Percentiles rank a stretch among this genome's conserved stretches.
These are phyloP conservation scores for Termitomyces sp. DNA, from an alignment of 768 basidiomycete genomes.

Conservation along the genomic window DNA sequence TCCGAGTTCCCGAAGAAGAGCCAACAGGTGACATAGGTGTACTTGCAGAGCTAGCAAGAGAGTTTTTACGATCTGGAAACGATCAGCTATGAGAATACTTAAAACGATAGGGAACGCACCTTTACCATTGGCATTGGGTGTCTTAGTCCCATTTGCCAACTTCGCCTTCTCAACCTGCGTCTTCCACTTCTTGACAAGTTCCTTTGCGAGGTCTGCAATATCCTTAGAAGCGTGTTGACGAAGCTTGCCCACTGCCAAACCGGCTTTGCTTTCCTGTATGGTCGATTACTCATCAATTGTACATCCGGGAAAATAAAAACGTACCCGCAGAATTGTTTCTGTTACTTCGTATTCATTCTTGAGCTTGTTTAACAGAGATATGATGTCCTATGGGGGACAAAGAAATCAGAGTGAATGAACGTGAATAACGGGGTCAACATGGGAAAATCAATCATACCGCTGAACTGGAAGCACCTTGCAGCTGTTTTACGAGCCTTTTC, in stretches of 20 bases:
- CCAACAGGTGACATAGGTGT: constrained; percentile 34
- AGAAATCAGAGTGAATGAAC: constrained; percentile 23
- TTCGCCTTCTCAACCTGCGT: constrained; percentile 73
- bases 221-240: constrained; percentile 66
- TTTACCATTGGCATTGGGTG: constrained; percentile 16
- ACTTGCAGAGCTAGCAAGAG: constrained; percentile 25
- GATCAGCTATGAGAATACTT: constrained; percentile 1
- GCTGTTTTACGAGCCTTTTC: constrained; percentile 76
- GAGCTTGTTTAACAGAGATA: constrained; percentile 52
- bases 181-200: constrained; percentile 91
- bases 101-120: constrained; percentile 25
- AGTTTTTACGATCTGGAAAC: constrained; percentile 10
- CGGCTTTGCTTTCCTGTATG: constrained; percentile 82
- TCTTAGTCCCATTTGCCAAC: constrained; percentile 18
- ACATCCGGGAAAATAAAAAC: constrained; percentile 28
- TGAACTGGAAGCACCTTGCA: constrained; percentile 54
- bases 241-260: constrained; percentile 88
- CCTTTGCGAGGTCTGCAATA: constrained; percentile 81
- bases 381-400: constrained; percentile 45
- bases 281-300: constrained; percentile 13
- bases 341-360: constrained; percentile 66
- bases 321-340: constrained; percentile 68
- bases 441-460: constrained; percentile 44
- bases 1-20: constrained; percentile 34
- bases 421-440: constrained; percentile 31